Conservation (phyloP, 164 flowering plant species). For the Piper betle region DNA sequence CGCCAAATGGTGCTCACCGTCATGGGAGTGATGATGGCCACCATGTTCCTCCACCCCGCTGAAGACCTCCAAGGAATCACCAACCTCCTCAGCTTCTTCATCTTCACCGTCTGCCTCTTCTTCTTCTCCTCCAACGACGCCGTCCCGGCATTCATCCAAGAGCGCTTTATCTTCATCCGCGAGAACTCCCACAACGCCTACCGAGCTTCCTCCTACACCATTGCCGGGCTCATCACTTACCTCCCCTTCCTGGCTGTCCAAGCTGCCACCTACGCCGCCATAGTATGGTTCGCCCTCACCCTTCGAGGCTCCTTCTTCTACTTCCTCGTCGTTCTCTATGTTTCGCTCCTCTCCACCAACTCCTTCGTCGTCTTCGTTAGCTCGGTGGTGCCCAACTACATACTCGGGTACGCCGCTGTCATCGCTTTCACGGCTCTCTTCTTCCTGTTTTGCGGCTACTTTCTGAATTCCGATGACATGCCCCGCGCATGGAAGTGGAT, state of each 20-base stretch:
- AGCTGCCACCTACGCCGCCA: conserved; percentile 36
- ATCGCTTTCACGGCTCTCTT: conserved; percentile 72
- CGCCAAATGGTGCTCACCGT: conserved; percentile 46
- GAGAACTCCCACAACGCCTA: conserved; percentile 69
- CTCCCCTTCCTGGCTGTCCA: conserved; percentile 61
- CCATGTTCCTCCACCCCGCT: conserved; percentile 50
- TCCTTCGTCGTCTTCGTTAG: conserved; percentile 65
- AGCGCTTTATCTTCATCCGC: conserved; percentile 57
- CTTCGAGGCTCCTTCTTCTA: conserved; percentile 38
- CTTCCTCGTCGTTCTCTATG: conserved; percentile 40
- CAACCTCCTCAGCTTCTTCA: conserved; percentile 56
- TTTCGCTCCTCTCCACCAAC: conserved; percentile 56
- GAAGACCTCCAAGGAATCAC: conserved; percentile 41
- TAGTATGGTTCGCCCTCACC: conserved; percentile 37
- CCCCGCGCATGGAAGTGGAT: conserved; percentile 54
- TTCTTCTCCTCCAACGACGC: conserved; percentile 78
- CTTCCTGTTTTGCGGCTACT: conserved; percentile 71
- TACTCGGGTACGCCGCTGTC: conserved; percentile 60
- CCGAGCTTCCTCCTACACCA: conserved; percentile 55
- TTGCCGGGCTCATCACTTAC: conserved; percentile 55
- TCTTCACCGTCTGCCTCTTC: conserved; percentile 64
- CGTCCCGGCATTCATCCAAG: conserved; percentile 72
- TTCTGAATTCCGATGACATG: conserved; percentile 38
- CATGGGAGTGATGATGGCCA: conserved; percentile 76
- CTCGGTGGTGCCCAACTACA: conserved; percentile 61